Percentiles rank a stretch among this genome's conserved stretches.
phyloP scores from a whole-genome alignment of 768 basidiomycete species.

The Sarcomyxa edulis region DNA sequence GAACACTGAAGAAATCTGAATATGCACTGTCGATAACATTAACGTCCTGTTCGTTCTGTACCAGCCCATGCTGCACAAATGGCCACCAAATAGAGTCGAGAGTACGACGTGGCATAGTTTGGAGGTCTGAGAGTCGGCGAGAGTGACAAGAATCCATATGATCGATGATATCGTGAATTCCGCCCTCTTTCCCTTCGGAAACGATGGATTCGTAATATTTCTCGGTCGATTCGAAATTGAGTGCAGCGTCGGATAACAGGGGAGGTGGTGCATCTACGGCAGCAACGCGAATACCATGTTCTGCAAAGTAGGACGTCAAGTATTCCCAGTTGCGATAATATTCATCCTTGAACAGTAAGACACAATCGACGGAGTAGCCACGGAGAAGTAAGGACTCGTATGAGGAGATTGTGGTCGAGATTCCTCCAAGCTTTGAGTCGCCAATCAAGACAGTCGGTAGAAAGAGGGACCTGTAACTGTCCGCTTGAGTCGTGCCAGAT shows the following conservation, averaged over 20 bases:
- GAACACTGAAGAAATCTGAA: slow-evolving; percentile 81
- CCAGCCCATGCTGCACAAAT: slow-evolving; percentile 84
- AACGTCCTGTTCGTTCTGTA: slow-evolving; percentile 66
- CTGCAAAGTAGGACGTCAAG: slow-evolving; percentile 71
- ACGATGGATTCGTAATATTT: slow-evolving; percentile 64
- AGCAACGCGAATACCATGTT: slow-evolving; percentile 54
- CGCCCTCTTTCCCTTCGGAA: slow-evolving; percentile 25
- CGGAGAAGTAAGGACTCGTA: slow-evolving; percentile 90
- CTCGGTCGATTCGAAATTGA: slow-evolving; percentile 52
- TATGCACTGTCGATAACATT: slow-evolving; percentile 90
- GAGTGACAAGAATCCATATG: slow-evolving; percentile 62
- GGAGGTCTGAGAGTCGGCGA: slow-evolving; percentile 64
- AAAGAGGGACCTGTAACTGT: slow-evolving; percentile 81
- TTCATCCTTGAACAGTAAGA: slow-evolving; percentile 78
- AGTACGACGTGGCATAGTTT: slow-evolving; percentile 74
- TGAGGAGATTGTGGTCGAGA: slow-evolving; percentile 84
- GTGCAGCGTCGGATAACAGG: slow-evolving; percentile 29
- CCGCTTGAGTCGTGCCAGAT: slow-evolving; percentile 78
- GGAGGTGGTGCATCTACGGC: slow-evolving; percentile 58
- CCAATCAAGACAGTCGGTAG: slow-evolving; percentile 86
- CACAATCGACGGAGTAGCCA: slow-evolving; percentile 82
- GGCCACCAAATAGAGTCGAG: slow-evolving; percentile 92
- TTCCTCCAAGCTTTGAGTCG: slow-evolving; percentile 88
- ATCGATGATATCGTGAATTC: slow-evolving; percentile 41
- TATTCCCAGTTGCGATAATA: slow-evolving; percentile 90